phyloP scores from a whole-genome alignment of 495 filamentous ascomycete species.

The Penicillium paradoxum region DNA sequence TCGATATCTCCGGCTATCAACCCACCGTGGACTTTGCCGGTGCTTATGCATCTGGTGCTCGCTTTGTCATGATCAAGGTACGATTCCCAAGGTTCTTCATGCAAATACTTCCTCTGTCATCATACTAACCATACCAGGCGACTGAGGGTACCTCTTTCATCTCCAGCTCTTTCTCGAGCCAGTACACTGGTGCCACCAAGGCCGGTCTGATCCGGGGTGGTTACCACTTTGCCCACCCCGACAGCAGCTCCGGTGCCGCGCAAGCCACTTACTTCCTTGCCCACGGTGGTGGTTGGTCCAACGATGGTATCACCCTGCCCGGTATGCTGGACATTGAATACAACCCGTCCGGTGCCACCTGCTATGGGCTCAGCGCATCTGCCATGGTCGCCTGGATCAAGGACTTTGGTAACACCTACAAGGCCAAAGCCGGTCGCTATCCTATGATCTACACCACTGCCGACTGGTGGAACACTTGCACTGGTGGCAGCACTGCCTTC shows the following conservation, averaged over 20 bases:
- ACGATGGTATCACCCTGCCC: constrained; percentile 58
- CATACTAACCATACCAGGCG: constrained; percentile 34
- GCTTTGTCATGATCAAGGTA: constrained; percentile 67
- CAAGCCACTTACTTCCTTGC: constrained; percentile 58
- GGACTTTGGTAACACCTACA: constrained; percentile 55
- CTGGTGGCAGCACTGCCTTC: constrained; percentile 52
- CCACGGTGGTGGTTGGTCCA: constrained; percentile 59
- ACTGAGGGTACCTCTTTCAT: constrained; percentile 55
- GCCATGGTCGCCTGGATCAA: constrained; percentile 59
- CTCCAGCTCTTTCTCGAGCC: constrained; percentile 48
- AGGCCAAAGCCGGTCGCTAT: constrained; percentile 45
- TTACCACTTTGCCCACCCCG: constrained; percentile 61
- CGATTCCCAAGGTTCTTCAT: too few relatives aligned
- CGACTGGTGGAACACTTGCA: constrained; percentile 60
- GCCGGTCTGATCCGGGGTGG: constrained; percentile 57
- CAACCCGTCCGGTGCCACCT: constrained; percentile 39
- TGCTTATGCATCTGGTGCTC: constrained; percentile 53
- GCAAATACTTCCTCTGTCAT: neutral
- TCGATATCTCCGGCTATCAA: constrained; percentile 63
- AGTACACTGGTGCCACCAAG: constrained; percentile 51
- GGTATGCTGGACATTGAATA: constrained; percentile 66
- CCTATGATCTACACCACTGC: constrained; percentile 59
- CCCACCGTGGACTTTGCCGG: constrained; percentile 49
- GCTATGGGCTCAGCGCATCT: constrained; percentile 48
- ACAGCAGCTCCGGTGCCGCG: constrained; percentile 40